Percentiles rank a stretch among this genome's conserved stretches.
phyloP scores from a whole-genome alignment of 495 filamentous ascomycete genomes.

The Lophiostoma macrostomum region DNA sequence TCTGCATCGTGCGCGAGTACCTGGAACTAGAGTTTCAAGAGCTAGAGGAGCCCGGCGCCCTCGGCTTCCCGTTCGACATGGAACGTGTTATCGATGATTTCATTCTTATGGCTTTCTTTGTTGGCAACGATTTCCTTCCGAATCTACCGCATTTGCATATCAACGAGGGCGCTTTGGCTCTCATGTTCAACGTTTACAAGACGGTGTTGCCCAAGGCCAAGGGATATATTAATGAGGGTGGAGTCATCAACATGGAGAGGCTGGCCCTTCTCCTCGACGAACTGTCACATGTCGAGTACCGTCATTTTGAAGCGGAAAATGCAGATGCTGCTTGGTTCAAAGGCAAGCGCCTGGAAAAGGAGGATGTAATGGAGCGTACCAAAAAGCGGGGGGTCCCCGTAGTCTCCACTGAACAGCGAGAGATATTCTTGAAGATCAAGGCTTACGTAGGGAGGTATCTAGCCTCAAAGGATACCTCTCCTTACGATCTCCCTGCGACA shows the following conservation, averaged over 20 bases:
- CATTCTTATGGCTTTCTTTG: conserved; percentile 98
- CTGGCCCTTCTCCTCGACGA: conserved; percentile 77
- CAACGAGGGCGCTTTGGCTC: conserved; percentile 91
- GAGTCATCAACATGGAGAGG: conserved; percentile 81
- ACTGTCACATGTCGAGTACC: conserved; percentile 78
- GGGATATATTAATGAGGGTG: conserved; percentile 95
- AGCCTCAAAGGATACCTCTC: conserved; percentile 42
- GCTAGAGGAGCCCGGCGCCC: conserved; percentile 68
- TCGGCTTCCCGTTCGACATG: conserved; percentile 85
- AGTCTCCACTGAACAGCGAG: conserved; percentile 76
- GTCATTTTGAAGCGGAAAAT: conserved; percentile 86
- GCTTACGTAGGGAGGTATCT: conserved; percentile 68
- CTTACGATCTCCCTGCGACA: conserved; percentile 67
- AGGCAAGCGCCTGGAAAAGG: conserved; percentile 66
- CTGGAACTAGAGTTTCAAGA: conserved; percentile 96
- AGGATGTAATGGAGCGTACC: conserved; percentile 61
- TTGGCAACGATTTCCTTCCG: conserved; percentile 98
- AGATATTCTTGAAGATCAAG: conserved; percentile 76
- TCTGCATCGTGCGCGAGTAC: conserved; percentile 96
- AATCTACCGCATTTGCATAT: conserved; percentile 96
- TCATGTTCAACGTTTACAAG: conserved; percentile 98
- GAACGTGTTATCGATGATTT: conserved; percentile 98
- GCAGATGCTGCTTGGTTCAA: conserved; percentile 90
- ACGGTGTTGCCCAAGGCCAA: conserved; percentile 78
- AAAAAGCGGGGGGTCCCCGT: conserved; percentile 62